A percentile compares a stretch with the other conserved stretches of the same genome.
Evolutionary conservation across 2,329 filamentous ascomycete genomes (phyloP).

Genomic region (Pseudogymnoascus sp.): DNA sequence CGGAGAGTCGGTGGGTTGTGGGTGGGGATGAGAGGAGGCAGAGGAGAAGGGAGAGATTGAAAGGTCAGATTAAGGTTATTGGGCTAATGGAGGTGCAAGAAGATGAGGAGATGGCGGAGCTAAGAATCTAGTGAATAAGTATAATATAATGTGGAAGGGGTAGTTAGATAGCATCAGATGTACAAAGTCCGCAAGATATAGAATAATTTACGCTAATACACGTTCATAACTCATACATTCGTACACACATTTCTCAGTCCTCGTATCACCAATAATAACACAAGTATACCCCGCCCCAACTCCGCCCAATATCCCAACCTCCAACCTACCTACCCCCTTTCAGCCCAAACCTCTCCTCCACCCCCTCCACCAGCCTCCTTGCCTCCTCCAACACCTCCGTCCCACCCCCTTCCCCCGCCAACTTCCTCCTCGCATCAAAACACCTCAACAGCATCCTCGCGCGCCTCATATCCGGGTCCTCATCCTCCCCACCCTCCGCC

Average conservation of each 20-base stretch:
- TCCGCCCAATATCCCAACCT: not conserved
- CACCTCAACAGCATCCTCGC: not conserved
- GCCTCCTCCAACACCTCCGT: not conserved
- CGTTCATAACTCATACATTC: not conserved
- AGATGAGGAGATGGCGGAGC: not conserved
- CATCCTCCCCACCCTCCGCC: not conserved
- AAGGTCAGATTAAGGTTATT: not conserved
- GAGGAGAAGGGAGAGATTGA: not conserved
- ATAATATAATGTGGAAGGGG: not conserved
- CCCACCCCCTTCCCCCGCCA: not conserved
- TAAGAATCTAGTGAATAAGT: not conserved
- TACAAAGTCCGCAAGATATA: not conserved
- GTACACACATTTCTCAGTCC: not conserved
- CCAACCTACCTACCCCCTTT: not conserved
- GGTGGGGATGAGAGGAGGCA: not conserved
- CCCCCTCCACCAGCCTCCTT: not conserved
- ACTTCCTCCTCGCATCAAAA: not conserved
- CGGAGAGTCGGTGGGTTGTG: not conserved
- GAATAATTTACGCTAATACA: not conserved
- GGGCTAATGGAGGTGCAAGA: not conserved
- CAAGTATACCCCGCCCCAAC: not conserved
- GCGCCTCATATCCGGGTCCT: slow-evolving; percentile 1
- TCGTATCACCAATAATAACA: not conserved
- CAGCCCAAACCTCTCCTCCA: not conserved
- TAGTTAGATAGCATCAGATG: not conserved